Evolutionary conservation across 345 rosid species (phyloP).

Genomic region (Populus pruinosa): DNA sequence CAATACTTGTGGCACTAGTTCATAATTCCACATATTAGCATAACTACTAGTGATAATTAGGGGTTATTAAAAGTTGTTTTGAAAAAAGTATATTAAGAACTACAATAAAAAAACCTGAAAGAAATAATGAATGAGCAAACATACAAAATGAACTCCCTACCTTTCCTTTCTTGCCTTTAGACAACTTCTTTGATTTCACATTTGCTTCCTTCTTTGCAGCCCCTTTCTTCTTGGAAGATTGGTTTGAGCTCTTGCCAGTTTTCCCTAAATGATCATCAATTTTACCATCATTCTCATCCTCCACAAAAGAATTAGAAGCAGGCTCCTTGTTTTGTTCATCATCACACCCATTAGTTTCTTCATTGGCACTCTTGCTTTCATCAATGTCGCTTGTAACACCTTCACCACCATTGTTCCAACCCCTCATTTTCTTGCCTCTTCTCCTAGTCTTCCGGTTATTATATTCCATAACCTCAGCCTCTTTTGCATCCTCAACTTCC

Average conservation of each 20-base stretch:
- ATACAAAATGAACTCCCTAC: constrained; percentile 25
- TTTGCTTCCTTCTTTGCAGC: constrained; percentile 37
- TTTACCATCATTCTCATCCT: constrained; percentile 27
- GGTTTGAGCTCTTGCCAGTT: constrained; percentile 23
- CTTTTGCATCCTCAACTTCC: constrained; percentile 37
- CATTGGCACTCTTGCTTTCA: constrained; percentile 24
- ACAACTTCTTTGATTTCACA: constrained; percentile 48
- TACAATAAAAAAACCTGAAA: neutral
- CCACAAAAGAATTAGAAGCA: constrained; percentile 20
- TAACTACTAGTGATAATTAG: neutral
- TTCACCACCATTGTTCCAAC: constrained; percentile 33
- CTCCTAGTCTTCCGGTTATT: constrained; percentile 43
- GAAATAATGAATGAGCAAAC: neutral
- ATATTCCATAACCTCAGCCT: constrained; percentile 26
- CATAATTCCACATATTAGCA: neutral
- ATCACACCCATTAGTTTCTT: constrained; percentile 28
- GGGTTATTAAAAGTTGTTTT: neutral
- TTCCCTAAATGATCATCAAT: constrained; percentile 33
- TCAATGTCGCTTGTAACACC: constrained; percentile 24
- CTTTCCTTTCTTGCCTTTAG: constrained; percentile 82
- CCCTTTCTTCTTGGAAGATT: constrained; percentile 33
- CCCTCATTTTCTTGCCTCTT: constrained; percentile 48
- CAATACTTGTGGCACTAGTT: neutral
- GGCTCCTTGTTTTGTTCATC: constrained; percentile 25
- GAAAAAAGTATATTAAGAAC: neutral